phyloP scores from a whole-genome alignment of 228 moss, liverwort and hornwort genomes.

The Sphagnum fallax region DNA sequence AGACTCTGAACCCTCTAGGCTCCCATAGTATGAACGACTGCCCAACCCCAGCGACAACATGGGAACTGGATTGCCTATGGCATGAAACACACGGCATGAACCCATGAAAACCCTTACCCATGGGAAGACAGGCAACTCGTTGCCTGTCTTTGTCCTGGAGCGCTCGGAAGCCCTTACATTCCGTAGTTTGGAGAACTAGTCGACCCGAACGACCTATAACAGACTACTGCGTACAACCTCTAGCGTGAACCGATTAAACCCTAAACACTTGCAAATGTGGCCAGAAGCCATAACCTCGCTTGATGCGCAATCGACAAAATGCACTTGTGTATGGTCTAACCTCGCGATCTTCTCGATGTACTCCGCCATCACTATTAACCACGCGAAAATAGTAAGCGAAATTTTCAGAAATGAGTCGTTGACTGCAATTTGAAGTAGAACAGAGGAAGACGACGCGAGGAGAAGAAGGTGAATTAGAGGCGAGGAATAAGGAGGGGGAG shows the following conservation, averaged over 20 bases:
- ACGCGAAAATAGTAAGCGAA: slow-evolving; percentile 7
- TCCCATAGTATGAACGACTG: too few relatives aligned
- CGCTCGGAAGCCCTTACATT: too few relatives aligned
- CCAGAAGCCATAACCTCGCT: too few relatives aligned
- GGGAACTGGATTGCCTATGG: not conserved
- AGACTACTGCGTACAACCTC: not conserved
- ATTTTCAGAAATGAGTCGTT: too few relatives aligned
- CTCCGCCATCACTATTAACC: slow-evolving; percentile 61
- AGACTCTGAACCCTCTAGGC: too few relatives aligned
- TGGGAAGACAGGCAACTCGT: not conserved
- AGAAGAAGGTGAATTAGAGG: too few relatives aligned
- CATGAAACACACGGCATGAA: not conserved
- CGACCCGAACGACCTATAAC: not conserved
- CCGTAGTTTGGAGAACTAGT: not conserved
- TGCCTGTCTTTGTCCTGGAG: too few relatives aligned
- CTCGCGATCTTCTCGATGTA: slow-evolving; percentile 90
- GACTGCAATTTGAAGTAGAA: too few relatives aligned
- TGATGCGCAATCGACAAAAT: not conserved
- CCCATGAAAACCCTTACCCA: too few relatives aligned
- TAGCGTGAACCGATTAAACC: not conserved
- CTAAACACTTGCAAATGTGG: not conserved
- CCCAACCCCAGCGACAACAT: too few relatives aligned
- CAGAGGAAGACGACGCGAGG: too few relatives aligned
- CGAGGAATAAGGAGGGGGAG: too few relatives aligned
- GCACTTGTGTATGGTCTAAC: slow-evolving; percentile 12